Percentiles rank a stretch among this genome's conserved stretches.
These are phyloP conservation scores for Colletotrichum sp. DNA, from an alignment of 2,329 filamentous ascomycete species.

Conservation along the genomic window DNA sequence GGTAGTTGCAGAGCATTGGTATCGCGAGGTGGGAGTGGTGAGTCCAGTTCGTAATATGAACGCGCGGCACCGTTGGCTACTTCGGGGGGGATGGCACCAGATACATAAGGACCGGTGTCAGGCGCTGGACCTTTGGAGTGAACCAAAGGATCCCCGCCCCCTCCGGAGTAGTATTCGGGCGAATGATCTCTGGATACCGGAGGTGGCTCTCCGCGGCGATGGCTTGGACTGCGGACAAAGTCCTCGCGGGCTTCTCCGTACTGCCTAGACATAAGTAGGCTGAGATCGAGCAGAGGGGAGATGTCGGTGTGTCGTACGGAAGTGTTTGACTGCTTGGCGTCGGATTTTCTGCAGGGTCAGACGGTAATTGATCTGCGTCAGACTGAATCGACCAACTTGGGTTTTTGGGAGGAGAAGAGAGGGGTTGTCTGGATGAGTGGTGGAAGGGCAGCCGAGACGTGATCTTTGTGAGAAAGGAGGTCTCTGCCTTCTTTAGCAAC, in stretches of 20 bases:
- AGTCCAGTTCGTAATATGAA: conserved; percentile 2
- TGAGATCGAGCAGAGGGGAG: neutral
- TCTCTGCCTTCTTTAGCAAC: neutral
- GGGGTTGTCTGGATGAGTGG: neutral
- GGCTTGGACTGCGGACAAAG: conserved; percentile 25
- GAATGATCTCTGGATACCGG: conserved; percentile 25
- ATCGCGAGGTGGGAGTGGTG: neutral
- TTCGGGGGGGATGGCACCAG: neutral
- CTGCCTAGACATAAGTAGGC: conserved; percentile 24
- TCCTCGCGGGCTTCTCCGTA: conserved; percentile 35
- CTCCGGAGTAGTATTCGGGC: conserved; percentile 36
- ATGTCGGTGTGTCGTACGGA: neutral
- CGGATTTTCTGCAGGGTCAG: neutral
- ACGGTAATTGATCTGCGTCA: neutral
- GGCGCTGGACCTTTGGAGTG: neutral
- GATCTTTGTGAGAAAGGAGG: neutral
- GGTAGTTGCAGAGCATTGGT: neutral
- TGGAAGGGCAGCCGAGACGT: neutral
- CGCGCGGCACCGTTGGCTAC: neutral
- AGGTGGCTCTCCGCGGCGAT: conserved; percentile 27
- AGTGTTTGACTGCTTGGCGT: neutral
- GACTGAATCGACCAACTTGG: neutral
- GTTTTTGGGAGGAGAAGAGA: neutral
- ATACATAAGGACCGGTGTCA: conserved; percentile 1
- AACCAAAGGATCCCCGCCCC: conserved; percentile 18